Conservation (phyloP, 2,329 filamentous ascomycete genomes). For the Cladosporium cucumerinum region DNA sequence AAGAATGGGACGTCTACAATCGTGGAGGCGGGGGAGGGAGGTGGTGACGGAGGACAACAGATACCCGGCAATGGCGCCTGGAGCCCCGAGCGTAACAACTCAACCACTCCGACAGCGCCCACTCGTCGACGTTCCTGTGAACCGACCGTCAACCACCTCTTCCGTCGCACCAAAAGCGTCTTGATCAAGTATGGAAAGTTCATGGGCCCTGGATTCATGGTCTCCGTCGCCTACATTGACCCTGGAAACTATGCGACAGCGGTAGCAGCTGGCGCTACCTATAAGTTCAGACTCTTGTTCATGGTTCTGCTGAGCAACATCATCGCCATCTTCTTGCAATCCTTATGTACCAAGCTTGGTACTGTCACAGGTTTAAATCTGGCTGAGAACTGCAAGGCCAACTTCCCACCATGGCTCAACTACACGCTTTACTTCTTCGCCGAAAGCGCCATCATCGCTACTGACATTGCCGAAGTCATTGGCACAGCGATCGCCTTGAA, state of each 20-base stretch:
- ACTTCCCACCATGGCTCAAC: constrained; percentile 54
- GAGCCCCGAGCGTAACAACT: constrained; percentile 11
- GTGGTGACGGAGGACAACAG: constrained; percentile 20
- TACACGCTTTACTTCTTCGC: constrained; percentile 53
- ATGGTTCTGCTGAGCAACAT: constrained; percentile 66
- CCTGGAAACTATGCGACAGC: constrained; percentile 66
- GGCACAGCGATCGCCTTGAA: constrained; percentile 69
- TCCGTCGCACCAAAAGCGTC: constrained; percentile 12
- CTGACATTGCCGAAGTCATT: constrained; percentile 63
- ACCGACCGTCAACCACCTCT: constrained; percentile 1
- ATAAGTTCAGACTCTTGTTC: constrained; percentile 64
- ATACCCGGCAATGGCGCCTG: background rate
- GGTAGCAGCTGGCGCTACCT: constrained; percentile 64
- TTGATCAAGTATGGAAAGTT: constrained; percentile 53
- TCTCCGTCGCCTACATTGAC: constrained; percentile 50
- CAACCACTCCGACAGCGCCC: background rate
- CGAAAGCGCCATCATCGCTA: constrained; percentile 56
- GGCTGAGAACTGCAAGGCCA: constrained; percentile 47
- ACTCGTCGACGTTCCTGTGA: background rate
- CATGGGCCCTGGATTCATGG: constrained; percentile 65
- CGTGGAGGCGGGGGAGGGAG: constrained; percentile 15
- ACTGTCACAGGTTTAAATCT: constrained; percentile 50
- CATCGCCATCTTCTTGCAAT: constrained; percentile 68
- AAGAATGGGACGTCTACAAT: background rate
- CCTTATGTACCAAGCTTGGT: constrained; percentile 59